Percentiles rank a stretch among this genome's conserved stretches.
These are phyloP conservation scores for Yamadazyma trypodendri DNA, from an alignment of 1,139 yeast species.

Conservation along the genomic window DNA sequence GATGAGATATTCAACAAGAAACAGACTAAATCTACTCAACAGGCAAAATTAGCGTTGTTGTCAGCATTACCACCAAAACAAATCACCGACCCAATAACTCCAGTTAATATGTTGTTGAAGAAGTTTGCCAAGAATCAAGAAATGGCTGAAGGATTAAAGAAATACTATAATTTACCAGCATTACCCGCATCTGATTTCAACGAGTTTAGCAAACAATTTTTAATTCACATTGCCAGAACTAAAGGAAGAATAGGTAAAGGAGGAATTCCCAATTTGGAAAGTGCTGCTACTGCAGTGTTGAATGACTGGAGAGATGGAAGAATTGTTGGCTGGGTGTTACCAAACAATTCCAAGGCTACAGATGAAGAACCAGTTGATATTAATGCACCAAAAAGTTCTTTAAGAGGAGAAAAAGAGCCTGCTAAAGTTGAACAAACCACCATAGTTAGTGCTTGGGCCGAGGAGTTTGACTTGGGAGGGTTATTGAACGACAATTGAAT, in stretches of 20 bases:
- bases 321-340: constrained; percentile 86
- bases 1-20: constrained; percentile 47
- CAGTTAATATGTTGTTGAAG: constrained; percentile 73
- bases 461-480: constrained; percentile 90
- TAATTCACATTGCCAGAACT: constrained; percentile 89
- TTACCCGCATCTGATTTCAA: constrained; percentile 63
- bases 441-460: constrained; percentile 87
- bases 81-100: constrained; percentile 80
- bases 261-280: constrained; percentile 84
- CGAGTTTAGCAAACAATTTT: constrained; percentile 75
- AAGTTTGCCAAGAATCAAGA: constrained; percentile 68
- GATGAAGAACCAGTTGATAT: constrained; percentile 23
- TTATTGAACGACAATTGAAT: constrained; percentile 42
- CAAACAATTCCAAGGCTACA: constrained; percentile 58
- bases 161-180: constrained; percentile 79
- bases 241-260: constrained; percentile 92
- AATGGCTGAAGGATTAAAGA: constrained; percentile 74
- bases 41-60: constrained; percentile 82
- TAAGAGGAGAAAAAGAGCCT: constrained; percentile 48
- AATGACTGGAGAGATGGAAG: constrained; percentile 98
- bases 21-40: constrained; percentile 60
- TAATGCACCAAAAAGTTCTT: constrained; percentile 42
- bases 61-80: constrained; percentile 91
- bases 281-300: constrained; percentile 81
- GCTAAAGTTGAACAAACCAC: constrained; percentile 70